phyloP scores from a whole-genome alignment of 2,329 filamentous ascomycete species.

The Madurella mycetomatis region DNA sequence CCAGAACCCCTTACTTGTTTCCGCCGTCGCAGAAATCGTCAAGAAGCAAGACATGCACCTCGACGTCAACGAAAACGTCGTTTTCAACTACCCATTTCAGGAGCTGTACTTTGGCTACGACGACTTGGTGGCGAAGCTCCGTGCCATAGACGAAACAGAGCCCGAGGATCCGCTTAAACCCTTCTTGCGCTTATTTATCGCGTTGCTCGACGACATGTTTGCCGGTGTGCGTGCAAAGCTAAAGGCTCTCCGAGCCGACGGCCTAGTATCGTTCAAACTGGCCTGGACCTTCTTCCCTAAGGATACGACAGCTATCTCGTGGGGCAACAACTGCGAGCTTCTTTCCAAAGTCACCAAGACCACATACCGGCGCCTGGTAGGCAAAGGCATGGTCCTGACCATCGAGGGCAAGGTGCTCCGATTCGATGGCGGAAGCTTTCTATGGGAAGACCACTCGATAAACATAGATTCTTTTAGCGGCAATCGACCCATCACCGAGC shows the following conservation, averaged over 20 bases:
- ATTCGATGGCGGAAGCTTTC: slow-evolving; percentile 39
- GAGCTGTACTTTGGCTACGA: slow-evolving; percentile 43
- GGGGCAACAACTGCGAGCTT: slow-evolving; percentile 37
- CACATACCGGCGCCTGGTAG: slow-evolving; percentile 25
- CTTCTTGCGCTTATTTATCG: slow-evolving; percentile 38
- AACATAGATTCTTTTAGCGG: slow-evolving; percentile 34
- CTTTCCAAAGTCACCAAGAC: slow-evolving; percentile 38
- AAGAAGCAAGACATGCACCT: slow-evolving; percentile 39
- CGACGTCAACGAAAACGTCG: slow-evolving; percentile 33
- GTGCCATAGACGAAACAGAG: slow-evolving; percentile 21
- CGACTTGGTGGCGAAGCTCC: slow-evolving; percentile 35
- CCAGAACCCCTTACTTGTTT: slow-evolving; percentile 40
- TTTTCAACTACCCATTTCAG: slow-evolving; percentile 39
- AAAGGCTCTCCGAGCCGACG: slow-evolving; percentile 33
- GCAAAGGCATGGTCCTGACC: slow-evolving; percentile 18
- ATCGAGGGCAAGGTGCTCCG: slow-evolving; percentile 34
- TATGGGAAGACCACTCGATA: slow-evolving; percentile 36
- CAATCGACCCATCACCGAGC: slow-evolving; percentile 38
- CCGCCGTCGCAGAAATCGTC: slow-evolving; percentile 40
- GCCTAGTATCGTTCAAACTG: slow-evolving; percentile 38
- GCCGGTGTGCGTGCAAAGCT: slow-evolving; percentile 35
- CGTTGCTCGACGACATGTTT: slow-evolving; percentile 42
- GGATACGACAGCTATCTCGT: slow-evolving; percentile 36
- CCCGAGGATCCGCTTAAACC: slow-evolving; percentile 30
- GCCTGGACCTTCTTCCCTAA: slow-evolving; percentile 44